phyloP scores from a whole-genome alignment of 2,329 filamentous ascomycete genomes.

The Ceratocystis diversiconidia region DNA sequence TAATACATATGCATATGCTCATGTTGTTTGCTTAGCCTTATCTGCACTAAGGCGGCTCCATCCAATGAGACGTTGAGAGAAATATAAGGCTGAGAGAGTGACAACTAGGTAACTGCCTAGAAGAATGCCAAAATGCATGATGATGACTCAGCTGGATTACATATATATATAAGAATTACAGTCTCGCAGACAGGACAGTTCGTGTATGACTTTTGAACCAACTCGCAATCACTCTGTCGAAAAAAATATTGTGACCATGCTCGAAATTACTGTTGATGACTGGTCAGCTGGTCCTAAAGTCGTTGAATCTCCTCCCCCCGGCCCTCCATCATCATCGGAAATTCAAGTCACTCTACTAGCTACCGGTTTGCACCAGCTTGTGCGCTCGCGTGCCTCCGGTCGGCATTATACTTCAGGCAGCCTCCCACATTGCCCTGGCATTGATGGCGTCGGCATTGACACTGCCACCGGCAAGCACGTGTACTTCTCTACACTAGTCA shows the following conservation, averaged over 20 bases:
- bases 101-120: not conserved
- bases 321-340: not conserved
- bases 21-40: not conserved
- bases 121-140: not conserved
- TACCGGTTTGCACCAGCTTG: conserved; percentile 38
- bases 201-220: too few relatives aligned
- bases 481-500: conserved; percentile 31
- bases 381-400: conserved; percentile 38
- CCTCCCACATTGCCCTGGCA: conserved; percentile 38
- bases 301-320: not conserved
- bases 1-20: not conserved
- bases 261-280: not conserved
- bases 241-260: not conserved
- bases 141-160: not conserved
- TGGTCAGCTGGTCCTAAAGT: not conserved
- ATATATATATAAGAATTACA: too few relatives aligned
- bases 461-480: conserved; percentile 33
- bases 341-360: conserved; percentile 37
- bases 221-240: not conserved
- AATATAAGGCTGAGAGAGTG: not conserved
- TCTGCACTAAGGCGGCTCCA: not conserved
- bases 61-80: not conserved
- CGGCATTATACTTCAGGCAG: conserved; percentile 37
- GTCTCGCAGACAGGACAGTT: too few relatives aligned
- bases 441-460: conserved; percentile 38